A percentile compares a stretch with the other conserved stretches of the same genome.
Conservation (phyloP, 1,139 yeast species). For the Yamadazyma blattariae region DNA sequence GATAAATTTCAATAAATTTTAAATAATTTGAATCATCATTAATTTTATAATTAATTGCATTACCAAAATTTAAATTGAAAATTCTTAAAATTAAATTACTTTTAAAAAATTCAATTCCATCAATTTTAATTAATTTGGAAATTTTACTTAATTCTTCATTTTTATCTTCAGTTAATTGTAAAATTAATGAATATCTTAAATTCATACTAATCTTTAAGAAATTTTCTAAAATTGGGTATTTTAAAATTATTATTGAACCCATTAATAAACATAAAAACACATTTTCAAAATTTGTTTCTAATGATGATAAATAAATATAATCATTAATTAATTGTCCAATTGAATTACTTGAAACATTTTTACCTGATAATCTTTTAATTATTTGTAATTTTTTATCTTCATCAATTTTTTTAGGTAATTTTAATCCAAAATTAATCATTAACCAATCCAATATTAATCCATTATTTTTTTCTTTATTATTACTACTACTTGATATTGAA, state of each 20-base stretch:
- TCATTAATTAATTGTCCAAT: conserved; percentile 22
- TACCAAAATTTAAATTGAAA: conserved; percentile 21
- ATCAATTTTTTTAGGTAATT: conserved; percentile 24
- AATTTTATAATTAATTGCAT: conserved; percentile 24
- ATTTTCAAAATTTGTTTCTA: conserved; percentile 38
- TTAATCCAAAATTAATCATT: conserved; percentile 28
- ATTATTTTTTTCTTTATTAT: conserved; percentile 3
- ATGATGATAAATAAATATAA: conserved; percentile 27
- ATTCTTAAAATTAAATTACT: conserved; percentile 27
- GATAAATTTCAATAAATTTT: conserved; percentile 30
- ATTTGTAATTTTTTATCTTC: conserved; percentile 18
- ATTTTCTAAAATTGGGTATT: conserved; percentile 19
- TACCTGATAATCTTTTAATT: conserved; percentile 23
- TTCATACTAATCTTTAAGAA: conserved; percentile 25
- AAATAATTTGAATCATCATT: conserved; percentile 27
- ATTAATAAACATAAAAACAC: conserved; percentile 31
- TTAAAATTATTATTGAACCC: conserved; percentile 25
- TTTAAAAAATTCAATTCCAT: conserved; percentile 32
- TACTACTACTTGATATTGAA: neutral
- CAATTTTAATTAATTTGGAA: conserved; percentile 29
- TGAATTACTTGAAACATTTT: conserved; percentile 10
- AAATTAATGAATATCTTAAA: conserved; percentile 25
- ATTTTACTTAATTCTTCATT: conserved; percentile 19
- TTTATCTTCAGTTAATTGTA: conserved; percentile 27
- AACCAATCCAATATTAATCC: conserved; percentile 20